Percentiles rank a stretch among this genome's conserved stretches.
Evolutionary conservation across 305 asterid species (phyloP).

Genomic region (Euphrasia arctica): DNA sequence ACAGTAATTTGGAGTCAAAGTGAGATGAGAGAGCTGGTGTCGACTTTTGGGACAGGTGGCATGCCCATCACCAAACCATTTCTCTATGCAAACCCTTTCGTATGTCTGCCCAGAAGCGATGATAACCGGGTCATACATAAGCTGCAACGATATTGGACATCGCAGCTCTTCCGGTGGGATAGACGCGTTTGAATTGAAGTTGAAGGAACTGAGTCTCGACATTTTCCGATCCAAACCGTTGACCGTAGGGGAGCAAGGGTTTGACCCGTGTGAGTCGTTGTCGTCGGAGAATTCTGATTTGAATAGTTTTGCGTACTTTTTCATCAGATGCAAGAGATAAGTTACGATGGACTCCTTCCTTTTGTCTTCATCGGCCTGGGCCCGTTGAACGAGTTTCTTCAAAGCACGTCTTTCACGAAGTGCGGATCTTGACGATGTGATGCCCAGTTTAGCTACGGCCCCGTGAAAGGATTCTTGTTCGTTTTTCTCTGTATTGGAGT

Average conservation of each 20-base stretch:
- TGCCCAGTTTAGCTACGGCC: background rate
- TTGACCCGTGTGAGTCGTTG: background rate
- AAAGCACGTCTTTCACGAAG: background rate
- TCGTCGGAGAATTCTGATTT: background rate
- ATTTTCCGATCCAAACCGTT: background rate
- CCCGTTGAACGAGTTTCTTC: background rate
- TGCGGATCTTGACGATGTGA: background rate
- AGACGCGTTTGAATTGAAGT: background rate
- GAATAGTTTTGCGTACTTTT: background rate
- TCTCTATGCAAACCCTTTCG: slow-evolving; percentile 1
- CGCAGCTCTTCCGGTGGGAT: background rate
- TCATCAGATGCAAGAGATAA: background rate
- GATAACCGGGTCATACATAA: background rate
- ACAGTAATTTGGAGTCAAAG: background rate
- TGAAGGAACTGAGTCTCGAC: background rate
- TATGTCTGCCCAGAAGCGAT: slow-evolving; percentile 2
- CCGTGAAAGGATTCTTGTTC: background rate
- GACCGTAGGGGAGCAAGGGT: background rate
- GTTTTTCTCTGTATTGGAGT: background rate
- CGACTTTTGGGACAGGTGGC: background rate
- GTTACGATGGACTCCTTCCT: background rate
- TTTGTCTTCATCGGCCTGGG: slow-evolving; percentile 1
- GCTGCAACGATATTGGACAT: background rate
- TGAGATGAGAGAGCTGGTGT: background rate
- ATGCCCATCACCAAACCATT: background rate